Percentiles rank a stretch among this genome's conserved stretches.
Evolutionary conservation across 2,329 filamentous ascomycete genomes (phyloP).

Genomic region (Colletotrichum melonis): DNA sequence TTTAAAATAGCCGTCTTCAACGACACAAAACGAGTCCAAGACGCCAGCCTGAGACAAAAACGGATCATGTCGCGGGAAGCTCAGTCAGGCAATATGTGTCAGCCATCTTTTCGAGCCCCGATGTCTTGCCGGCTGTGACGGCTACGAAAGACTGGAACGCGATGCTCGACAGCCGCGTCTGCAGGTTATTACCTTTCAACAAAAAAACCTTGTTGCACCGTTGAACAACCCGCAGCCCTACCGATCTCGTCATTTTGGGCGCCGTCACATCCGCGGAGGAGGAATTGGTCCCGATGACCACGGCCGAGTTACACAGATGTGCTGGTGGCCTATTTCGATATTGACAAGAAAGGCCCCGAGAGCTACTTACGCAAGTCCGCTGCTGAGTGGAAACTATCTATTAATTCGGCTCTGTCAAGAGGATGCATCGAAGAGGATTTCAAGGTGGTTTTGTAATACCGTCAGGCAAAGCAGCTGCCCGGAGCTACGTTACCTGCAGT

Average conservation of each 20-base stretch:
- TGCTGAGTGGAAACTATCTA: not conserved
- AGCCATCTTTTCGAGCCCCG: not conserved
- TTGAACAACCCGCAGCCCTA: not conserved
- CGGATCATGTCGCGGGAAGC: not conserved
- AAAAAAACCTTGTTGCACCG: not conserved
- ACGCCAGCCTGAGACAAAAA: not conserved
- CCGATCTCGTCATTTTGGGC: not conserved
- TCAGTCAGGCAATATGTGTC: not conserved
- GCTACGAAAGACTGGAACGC: not conserved
- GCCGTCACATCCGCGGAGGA: not conserved
- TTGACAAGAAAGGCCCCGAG: not conserved
- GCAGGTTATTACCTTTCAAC: not conserved
- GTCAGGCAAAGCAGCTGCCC: not conserved
- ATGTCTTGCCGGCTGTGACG: not conserved
- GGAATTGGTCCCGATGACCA: not conserved
- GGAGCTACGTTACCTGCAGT: not conserved
- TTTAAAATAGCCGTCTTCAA: not conserved
- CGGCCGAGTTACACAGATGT: not conserved
- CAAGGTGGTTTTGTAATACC: not conserved
- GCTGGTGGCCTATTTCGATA: not conserved
- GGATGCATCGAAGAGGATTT: not conserved
- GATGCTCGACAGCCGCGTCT: not conserved
- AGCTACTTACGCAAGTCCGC: not conserved
- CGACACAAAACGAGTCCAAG: not conserved
- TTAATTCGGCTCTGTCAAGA: not conserved